Base-by-base conservation (phyloP, 257 asterid genomes). In the Solanum sejunctum region DNA sequence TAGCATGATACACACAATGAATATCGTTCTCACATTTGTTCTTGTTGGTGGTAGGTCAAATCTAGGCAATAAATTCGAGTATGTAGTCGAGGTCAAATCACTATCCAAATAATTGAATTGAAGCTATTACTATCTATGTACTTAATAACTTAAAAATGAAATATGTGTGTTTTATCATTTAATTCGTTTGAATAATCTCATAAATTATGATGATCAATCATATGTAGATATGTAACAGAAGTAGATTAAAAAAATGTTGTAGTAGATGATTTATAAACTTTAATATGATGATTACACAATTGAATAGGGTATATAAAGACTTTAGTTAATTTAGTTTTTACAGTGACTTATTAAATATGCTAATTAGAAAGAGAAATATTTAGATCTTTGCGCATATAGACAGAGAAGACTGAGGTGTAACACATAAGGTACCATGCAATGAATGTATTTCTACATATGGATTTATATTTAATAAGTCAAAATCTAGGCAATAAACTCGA, bases 321-420 rank as follows among this genome's bases (percentile, higher is more conserved):
- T 36, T 36, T 36, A 36, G 6, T 7, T 43, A 43, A 43, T 43
- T 43, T 43, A n/a, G 1, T 58, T 58, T 58, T n/a, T 58, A n/a
- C 0, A 0, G 0, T n/a, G 7, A n/a, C 15, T 58, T 26, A 1
- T n/a, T n/a, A 58, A n/a, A 58, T 58, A n/a, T n/a, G 3, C 21
- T n/a, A 58, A 58, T 58, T 9, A 9, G 13, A 58, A 58, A 58
- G 13, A 26, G 10, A 58, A 58, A 9, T 6, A 41, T 6, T 6
- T 41, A 7, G 47, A 41, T 26, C 17, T 7, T 13, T 15, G 21
- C 21, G 2, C 9, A 56, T 56, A 56, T 63, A 26, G 20, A 63
- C 20, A 63, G 26, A 63, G 71, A 63, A 21, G 9, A 41, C 47
- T 36, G 5, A 36, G 4, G 39, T 36, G 39, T 36, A 36, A 36